A percentile compares a stretch with the other conserved stretches of the same genome.
Conservation (phyloP, 1,284 basidiomycete genomes). For the Pyrrhoderma lamaoense region DNA sequence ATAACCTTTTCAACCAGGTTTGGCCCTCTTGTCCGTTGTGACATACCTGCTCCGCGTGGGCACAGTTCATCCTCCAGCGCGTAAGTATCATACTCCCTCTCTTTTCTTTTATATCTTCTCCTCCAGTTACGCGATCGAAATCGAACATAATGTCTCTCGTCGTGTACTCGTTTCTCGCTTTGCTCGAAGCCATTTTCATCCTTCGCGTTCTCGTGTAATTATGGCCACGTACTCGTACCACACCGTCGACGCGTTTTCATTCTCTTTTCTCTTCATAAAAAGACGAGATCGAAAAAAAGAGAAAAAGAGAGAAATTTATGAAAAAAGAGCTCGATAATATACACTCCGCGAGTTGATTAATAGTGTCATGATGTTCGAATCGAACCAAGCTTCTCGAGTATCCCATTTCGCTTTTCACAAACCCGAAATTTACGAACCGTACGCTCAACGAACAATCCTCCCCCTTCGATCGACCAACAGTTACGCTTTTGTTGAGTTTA, state of each 20-base stretch:
- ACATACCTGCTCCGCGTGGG: slow-evolving; percentile 81
- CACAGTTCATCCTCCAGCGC: slow-evolving; percentile 63
- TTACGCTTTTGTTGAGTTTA: slow-evolving; percentile 90
- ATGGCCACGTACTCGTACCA: too few relatives aligned
- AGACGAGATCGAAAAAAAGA: too few relatives aligned
- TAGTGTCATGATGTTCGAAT: slow-evolving; percentile 7
- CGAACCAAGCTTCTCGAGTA: slow-evolving; percentile 14
- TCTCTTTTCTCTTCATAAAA: too few relatives aligned
- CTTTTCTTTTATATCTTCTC: slow-evolving; percentile 22
- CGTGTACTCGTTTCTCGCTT: too few relatives aligned
- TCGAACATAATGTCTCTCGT: not conserved
- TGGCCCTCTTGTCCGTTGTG: slow-evolving; percentile 76
- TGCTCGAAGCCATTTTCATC: too few relatives aligned
- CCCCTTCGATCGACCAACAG: slow-evolving; percentile 43
- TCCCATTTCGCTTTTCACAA: slow-evolving; percentile 34
- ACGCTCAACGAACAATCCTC: slow-evolving; percentile 53
- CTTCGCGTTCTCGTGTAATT: too few relatives aligned
- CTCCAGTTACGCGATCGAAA: slow-evolving; percentile 27
- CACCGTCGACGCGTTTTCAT: too few relatives aligned
- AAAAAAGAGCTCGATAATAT: too few relatives aligned
- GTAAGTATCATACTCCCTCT: slow-evolving; percentile 45
- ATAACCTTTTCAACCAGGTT: slow-evolving; percentile 40
- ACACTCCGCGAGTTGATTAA: slow-evolving; percentile 2
- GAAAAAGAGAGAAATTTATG: too few relatives aligned
- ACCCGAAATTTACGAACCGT: slow-evolving; percentile 29